These are phyloP conservation scores for Blastobotrys arbuscula DNA, from an alignment of 1,139 yeast genomes.

Conservation along the genomic window DNA sequence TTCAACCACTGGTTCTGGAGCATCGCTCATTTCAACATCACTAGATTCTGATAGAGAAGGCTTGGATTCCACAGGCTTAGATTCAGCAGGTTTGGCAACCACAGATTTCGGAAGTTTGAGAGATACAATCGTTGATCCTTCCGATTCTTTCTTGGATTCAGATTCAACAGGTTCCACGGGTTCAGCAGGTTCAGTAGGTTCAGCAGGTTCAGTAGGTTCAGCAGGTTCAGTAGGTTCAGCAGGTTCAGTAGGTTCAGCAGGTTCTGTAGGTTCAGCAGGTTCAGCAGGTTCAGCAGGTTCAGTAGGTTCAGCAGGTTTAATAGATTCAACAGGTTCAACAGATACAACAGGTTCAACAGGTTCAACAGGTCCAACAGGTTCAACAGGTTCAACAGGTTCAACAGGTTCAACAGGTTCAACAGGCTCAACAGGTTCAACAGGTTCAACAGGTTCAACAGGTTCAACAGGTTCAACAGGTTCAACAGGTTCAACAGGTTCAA, in stretches of 20 bases:
- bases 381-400: not conserved
- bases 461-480: not conserved
- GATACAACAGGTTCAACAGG: not conserved
- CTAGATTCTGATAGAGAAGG: too few relatives aligned
- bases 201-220: not conserved
- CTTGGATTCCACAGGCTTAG: too few relatives aligned
- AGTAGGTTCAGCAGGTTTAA: not conserved
- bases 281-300: not conserved
- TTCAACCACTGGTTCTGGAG: constrained; percentile 10
- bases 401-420: not conserved
- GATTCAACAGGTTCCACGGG: not conserved
- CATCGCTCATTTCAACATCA: constrained; percentile 10
- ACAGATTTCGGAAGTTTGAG: too few relatives aligned
- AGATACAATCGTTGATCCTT: too few relatives aligned
- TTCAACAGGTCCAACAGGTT: not conserved
- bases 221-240: not conserved
- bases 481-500: not conserved
- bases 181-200: not conserved
- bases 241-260: not conserved
- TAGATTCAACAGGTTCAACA: not conserved
- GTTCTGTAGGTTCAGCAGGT: not conserved
- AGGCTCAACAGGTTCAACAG: not conserved
- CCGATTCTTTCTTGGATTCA: too few relatives aligned
- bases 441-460: not conserved
- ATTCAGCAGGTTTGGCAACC: too few relatives aligned